Conservation (phyloP, 441 rosid species). For the Kokia cookei region DNA sequence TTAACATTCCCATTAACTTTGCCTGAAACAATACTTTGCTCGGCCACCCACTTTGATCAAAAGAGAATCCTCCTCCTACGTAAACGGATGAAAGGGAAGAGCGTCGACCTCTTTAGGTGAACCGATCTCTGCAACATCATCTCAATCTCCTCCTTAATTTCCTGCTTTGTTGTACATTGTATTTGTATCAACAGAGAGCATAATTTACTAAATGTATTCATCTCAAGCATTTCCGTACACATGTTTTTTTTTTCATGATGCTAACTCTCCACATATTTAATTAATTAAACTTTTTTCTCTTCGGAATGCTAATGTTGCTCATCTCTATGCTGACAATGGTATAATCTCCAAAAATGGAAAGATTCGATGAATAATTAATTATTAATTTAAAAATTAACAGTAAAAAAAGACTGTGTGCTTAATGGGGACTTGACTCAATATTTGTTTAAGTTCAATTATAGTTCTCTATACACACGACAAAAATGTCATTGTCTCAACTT, state of each 20-base stretch:
- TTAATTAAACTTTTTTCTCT: not conserved
- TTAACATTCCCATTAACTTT: too few species aligned
- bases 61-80: too few species aligned
- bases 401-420: not conserved
- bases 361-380: not conserved
- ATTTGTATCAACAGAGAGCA: too few species aligned
- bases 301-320: not conserved
- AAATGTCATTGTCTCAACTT: not conserved
- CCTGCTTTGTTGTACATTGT: too few species aligned
- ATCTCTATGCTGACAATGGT: not conserved
- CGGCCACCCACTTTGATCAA: too few species aligned
- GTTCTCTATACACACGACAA: not conserved
- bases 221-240: not conserved
- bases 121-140: too few species aligned
- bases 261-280: too few species aligned
- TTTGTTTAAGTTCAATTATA: not conserved
- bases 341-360: not conserved
- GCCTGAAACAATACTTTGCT: too few species aligned
- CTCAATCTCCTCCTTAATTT: too few species aligned
- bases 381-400: not conserved
- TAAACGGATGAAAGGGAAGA: too few species aligned
- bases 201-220: too few species aligned
- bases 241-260: not conserved
- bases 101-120: too few species aligned
- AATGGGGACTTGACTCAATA: not conserved